Evolutionary conservation across 352 stramenopile species (phyloP).

Genomic region (Peronospora farinosa): DNA sequence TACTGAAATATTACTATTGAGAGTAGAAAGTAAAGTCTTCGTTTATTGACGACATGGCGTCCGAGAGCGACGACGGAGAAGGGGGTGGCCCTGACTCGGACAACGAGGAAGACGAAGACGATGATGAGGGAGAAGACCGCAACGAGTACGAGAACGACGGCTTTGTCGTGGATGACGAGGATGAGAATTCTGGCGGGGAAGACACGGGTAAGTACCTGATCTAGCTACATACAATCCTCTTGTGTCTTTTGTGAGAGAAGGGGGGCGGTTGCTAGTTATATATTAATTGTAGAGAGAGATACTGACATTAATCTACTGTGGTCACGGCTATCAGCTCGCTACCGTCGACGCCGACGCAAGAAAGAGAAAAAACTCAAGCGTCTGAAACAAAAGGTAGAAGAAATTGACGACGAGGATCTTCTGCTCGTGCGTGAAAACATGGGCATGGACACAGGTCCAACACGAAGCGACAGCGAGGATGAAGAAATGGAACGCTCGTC

Average conservation of each 20-base stretch:
- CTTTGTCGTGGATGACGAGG: conserved; percentile 80
- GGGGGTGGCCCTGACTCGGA: conserved; percentile 42
- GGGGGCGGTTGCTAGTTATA: background rate
- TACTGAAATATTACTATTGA: conserved; percentile 4
- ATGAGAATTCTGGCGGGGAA: conserved; percentile 66
- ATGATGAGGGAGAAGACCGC: conserved; percentile 81
- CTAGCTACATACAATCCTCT: background rate
- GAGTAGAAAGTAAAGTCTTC: conserved; percentile 65
- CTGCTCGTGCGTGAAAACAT: conserved; percentile 87
- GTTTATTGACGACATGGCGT: conserved; percentile 87
- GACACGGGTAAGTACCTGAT: conserved; percentile 44
- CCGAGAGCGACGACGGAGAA: conserved; percentile 76
- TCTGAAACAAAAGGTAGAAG: conserved; percentile 83
- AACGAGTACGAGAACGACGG: conserved; percentile 88
- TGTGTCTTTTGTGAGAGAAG: background rate
- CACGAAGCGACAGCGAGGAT: conserved; percentile 69
- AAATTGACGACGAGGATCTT: conserved; percentile 84
- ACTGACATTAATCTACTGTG: conserved; percentile 18
- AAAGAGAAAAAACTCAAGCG: conserved; percentile 86
- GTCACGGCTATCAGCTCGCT: conserved; percentile 32
- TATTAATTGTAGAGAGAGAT: conserved; percentile 1
- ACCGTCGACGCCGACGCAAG: conserved; percentile 69
- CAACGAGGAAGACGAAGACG: conserved; percentile 66
- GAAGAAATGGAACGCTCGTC: conserved; percentile 65
- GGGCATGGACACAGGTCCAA: conserved; percentile 74